Percentiles rank a stretch among this genome's conserved stretches.
phyloP scores from a whole-genome alignment of 2,329 filamentous ascomycete species.

The Penicillium sp. region DNA sequence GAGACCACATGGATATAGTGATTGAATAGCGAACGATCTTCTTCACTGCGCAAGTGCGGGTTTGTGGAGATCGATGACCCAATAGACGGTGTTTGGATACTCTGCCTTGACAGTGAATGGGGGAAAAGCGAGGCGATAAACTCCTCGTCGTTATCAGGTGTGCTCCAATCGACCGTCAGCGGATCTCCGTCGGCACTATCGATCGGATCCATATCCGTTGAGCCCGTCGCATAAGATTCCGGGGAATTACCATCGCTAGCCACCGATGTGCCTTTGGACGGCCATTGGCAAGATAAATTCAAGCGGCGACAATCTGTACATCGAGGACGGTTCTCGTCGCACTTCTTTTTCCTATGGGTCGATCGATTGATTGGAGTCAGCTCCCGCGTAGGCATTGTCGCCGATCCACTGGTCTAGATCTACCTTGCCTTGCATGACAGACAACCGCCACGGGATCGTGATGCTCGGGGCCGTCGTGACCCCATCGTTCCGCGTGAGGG shows the following conservation, averaged over 20 bases:
- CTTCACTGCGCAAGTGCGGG: slow-evolving; percentile 23
- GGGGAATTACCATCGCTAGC: slow-evolving; percentile 1
- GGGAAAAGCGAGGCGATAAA: slow-evolving; percentile 20
- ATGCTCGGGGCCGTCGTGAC: slow-evolving; percentile 22
- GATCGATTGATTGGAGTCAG: not conserved
- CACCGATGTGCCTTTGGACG: not conserved
- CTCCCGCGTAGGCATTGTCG: not conserved
- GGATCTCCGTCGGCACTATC: slow-evolving; percentile 11
- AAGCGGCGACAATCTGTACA: slow-evolving; percentile 29
- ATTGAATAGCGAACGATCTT: slow-evolving; percentile 31
- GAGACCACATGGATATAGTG: slow-evolving; percentile 31
- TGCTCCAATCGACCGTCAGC: slow-evolving; percentile 4
- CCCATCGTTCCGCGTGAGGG: not conserved
- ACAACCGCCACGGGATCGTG: slow-evolving; percentile 27
- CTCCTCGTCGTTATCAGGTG: slow-evolving; percentile 18
- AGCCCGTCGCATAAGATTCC: not conserved
- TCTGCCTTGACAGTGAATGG: slow-evolving; percentile 11
- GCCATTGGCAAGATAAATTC: slow-evolving; percentile 25
- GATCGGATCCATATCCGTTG: not conserved
- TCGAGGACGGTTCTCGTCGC: slow-evolving; percentile 24
- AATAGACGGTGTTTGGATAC: slow-evolving; percentile 2
- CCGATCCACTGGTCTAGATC: slow-evolving; percentile 7
- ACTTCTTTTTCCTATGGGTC: slow-evolving; percentile 24
- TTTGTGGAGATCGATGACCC: slow-evolving; percentile 17
- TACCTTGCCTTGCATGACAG: slow-evolving; percentile 28